These are phyloP conservation scores for Apiospora marii DNA, from an alignment of 2,329 filamentous ascomycete genomes.

Conservation along the genomic window DNA sequence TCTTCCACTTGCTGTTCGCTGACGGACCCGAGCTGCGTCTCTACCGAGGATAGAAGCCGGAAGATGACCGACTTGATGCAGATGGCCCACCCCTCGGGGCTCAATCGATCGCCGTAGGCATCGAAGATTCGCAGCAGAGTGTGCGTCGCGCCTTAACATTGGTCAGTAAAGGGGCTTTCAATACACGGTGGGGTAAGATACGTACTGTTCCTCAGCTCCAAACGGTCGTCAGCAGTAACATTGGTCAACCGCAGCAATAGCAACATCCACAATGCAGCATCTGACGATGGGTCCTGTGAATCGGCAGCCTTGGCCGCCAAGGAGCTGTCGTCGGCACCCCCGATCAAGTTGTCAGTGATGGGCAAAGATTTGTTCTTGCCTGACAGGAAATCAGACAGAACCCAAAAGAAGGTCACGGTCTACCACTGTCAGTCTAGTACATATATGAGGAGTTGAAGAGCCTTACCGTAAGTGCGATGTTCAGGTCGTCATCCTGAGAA, in stretches of 20 bases:
- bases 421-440: slow-evolving; percentile 42
- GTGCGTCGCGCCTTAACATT: slow-evolving; percentile 74
- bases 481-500: slow-evolving; percentile 88
- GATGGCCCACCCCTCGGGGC: slow-evolving; percentile 80
- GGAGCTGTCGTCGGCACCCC: slow-evolving; percentile 62
- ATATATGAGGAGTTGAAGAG: not conserved
- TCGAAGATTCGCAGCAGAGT: slow-evolving; percentile 92
- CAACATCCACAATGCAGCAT: slow-evolving; percentile 80
- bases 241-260: slow-evolving; percentile 75
- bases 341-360: slow-evolving; percentile 64
- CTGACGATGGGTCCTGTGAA: slow-evolving; percentile 66
- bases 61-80: slow-evolving; percentile 85
- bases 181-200: slow-evolving; percentile 22
- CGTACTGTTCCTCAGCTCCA: slow-evolving; percentile 80
- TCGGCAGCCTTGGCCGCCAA: slow-evolving; percentile 66
- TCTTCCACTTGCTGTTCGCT: slow-evolving; percentile 48
- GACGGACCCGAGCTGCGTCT: slow-evolving; percentile 57
- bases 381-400: slow-evolving; percentile 86
- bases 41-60: slow-evolving; percentile 76
- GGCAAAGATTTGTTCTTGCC: slow-evolving; percentile 64
- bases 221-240: slow-evolving; percentile 73
- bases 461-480: slow-evolving; percentile 85
- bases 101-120: slow-evolving; percentile 83
- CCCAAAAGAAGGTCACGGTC: slow-evolving; percentile 96
- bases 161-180: slow-evolving; percentile 40